A percentile compares a stretch with the other conserved stretches of the same genome.
These are phyloP conservation scores for Backusella tuberculispora DNA, from an alignment of 192 early-diverging fungal species.

Conservation along the genomic window DNA sequence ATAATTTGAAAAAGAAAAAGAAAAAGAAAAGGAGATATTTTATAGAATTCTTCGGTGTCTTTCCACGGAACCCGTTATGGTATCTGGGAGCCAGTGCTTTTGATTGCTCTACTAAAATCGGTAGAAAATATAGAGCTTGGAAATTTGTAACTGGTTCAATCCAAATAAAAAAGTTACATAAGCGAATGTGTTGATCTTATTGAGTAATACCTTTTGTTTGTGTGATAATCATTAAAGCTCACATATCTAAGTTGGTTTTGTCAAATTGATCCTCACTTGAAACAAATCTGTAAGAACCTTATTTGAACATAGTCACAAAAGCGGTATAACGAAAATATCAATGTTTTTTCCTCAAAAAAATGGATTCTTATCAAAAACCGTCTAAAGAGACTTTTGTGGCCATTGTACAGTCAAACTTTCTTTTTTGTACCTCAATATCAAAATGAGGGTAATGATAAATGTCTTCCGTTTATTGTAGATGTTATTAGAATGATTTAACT, in stretches of 20 bases:
- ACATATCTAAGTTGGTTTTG: neutral
- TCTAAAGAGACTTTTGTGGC: no score
- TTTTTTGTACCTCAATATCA: no score
- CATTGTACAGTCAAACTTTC: no score
- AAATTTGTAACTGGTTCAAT: neutral
- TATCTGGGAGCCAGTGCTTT: neutral
- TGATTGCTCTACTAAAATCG: neutral
- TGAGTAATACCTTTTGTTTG: neutral
- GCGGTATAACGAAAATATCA: neutral
- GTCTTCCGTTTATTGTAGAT: no score
- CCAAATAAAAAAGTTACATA: neutral
- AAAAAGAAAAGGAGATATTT: neutral
- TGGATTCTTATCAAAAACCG: no score
- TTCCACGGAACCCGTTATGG: slow-evolving; percentile 14
- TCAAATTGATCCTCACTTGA: neutral
- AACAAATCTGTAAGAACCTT: slow-evolving; percentile 1
- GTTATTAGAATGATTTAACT: no score
- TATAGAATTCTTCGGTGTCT: slow-evolving; percentile 1
- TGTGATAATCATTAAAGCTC: neutral
- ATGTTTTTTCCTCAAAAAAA: neutral
- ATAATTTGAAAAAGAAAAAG: neutral
- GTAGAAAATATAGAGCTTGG: neutral
- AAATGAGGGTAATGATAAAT: no score
- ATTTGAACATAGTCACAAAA: neutral
- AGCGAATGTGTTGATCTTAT: neutral